Evolutionary conservation across 2,329 filamentous ascomycete species (phyloP).

Genomic region (Ophiostoma australiae): DNA sequence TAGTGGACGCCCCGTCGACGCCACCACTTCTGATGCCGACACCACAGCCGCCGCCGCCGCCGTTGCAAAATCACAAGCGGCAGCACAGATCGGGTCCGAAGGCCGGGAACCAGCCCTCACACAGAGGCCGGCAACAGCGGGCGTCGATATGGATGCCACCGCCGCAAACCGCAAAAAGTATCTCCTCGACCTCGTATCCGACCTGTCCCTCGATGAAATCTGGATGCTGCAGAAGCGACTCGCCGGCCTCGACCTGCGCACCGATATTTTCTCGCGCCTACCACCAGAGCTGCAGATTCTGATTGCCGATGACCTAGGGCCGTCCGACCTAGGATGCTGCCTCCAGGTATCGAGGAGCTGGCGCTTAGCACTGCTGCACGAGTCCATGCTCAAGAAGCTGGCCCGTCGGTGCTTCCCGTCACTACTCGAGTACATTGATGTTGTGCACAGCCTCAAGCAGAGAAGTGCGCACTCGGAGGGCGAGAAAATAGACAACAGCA

Average conservation of each 20-base stretch:
- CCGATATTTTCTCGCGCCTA: constrained; percentile 25
- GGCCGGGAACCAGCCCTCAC: not conserved
- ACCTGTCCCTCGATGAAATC: constrained; percentile 26
- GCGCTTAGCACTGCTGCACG: constrained; percentile 21
- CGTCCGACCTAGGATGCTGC: constrained; percentile 25
- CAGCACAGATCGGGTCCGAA: constrained; percentile 6
- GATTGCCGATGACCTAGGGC: constrained; percentile 23
- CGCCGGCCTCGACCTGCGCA: constrained; percentile 24
- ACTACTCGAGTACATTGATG: constrained; percentile 21
- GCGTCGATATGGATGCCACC: not conserved
- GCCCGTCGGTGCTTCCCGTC: constrained; percentile 24
- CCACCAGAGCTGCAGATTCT: constrained; percentile 28
- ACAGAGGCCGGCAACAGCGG: not conserved
- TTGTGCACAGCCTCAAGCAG: not conserved
- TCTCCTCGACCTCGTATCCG: constrained; percentile 19
- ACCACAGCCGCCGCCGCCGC: not conserved
- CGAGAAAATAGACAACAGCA: not conserved
- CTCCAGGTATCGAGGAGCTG: constrained; percentile 27
- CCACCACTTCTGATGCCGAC: not conserved
- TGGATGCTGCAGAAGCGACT: constrained; percentile 26
- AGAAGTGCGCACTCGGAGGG: not conserved
- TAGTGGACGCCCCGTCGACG: not conserved
- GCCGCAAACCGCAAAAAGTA: constrained; percentile 21
- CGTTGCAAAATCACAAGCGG: not conserved
- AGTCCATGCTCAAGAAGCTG: constrained; percentile 13